A percentile compares a stretch with the other conserved stretches of the same genome.
These are phyloP conservation scores for Mucor circinelloides DNA, from an alignment of 371 early-diverging fungal genomes.

Conservation along the genomic window DNA sequence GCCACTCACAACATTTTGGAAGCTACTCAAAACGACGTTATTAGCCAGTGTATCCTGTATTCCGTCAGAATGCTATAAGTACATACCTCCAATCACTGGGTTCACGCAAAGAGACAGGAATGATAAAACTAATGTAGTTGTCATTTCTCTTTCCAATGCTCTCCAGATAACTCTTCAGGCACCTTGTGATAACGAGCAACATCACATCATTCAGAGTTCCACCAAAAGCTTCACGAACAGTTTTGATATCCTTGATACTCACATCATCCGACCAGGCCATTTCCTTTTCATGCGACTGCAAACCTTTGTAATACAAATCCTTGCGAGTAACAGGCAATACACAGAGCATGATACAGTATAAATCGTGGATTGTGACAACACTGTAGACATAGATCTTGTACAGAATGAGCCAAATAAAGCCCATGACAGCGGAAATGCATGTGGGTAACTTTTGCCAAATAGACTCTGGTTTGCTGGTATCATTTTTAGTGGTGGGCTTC, in stretches of 20 bases:
- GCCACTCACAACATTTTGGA: conserved; percentile 34
- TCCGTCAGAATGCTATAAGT: neutral
- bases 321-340: conserved; percentile 12
- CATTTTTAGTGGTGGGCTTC: neutral
- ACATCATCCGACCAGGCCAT: conserved; percentile 43
- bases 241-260: conserved; percentile 28
- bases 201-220: conserved; percentile 45
- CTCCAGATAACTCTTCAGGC: conserved; percentile 32
- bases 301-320: conserved; percentile 35
- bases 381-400: neutral
- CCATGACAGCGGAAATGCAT: neutral
- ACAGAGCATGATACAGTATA: conserved; percentile 7
- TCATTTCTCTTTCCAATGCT: conserved; percentile 20
- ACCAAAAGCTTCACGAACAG: conserved; percentile 29
- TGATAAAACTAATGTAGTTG: conserved; percentile 25
- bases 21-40: conserved; percentile 2
- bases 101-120: conserved; percentile 35
- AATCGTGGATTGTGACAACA: conserved; percentile 13
- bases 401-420: neutral
- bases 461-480: neutral
- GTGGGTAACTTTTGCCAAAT: neutral
- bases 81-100: conserved; percentile 28
- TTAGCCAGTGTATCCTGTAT: neutral
- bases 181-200: conserved; percentile 31
- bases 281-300: conserved; percentile 30